Base-by-base conservation (phyloP, 352 stramenopile genomes). In the Pythium periplocum region DNA sequence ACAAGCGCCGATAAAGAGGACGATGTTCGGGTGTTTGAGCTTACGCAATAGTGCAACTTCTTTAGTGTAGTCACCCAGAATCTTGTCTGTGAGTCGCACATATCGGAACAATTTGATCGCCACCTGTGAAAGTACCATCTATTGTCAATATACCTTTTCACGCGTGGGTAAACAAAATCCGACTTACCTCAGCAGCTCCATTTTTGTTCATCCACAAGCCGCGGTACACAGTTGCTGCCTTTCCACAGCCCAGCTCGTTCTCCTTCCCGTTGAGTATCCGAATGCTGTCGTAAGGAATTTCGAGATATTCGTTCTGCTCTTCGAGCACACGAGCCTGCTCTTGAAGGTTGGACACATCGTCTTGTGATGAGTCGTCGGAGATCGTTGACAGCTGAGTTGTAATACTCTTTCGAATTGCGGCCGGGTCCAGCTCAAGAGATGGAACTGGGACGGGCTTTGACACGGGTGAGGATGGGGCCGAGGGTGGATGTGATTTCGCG, bases 1-100 rank as follows among this genome's bases (percentile, higher is more conserved):
- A 61, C 85, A 95, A 50, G 85, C 85, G 61, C 85, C 85, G 59
- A 95, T 95, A 73, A 95, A 95, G 68, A 95, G 69, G 31, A 95
- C 83, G 59, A 95, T 95, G 55, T 95, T 95, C 41, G 85, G 85
- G 52, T 95, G 85, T 62, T 92, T 93, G 53, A 95, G 74, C 57
- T 93, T 88, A 62, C 83, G 75, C 12, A 95, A 69, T 53, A 95
- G 57, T 34, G 81, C 85, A 12, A 95, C 85, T 77, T 95, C 85
- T 64, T 84, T 73, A 10, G 74, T 86, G 68, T 95, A 95, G 51
- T 93, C 83, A 6, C 73, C 71, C 33, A 93, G 66, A 45, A 95
- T 93, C 59, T 93, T 93, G 65, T 95, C 85, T 6, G 83, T 95
- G 41, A 95, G 77, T 1, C 83, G 83, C 40, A 88, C 82, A 48